Conservation (phyloP, 1,139 yeast species). For the Suhomyces kunorum region DNA sequence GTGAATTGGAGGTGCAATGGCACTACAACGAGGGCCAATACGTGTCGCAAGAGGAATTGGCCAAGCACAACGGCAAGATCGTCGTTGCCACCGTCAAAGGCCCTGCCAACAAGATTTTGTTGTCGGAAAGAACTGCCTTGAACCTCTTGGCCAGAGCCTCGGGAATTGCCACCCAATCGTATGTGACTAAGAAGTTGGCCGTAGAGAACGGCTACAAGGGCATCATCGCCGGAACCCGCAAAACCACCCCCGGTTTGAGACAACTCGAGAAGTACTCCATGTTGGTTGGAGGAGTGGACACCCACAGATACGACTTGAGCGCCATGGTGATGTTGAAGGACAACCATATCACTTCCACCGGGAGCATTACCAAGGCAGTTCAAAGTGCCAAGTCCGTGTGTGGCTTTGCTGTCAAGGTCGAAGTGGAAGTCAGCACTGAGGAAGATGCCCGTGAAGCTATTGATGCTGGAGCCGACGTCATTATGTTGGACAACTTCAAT, state of each 20-base stretch:
- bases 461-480: constrained; percentile 91
- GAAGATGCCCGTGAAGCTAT: constrained; percentile 90
- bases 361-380: constrained; percentile 86
- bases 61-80: constrained; percentile 52
- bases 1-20: constrained; percentile 75
- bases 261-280: constrained; percentile 87
- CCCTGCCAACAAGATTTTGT: constrained; percentile 71
- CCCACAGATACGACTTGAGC: constrained; percentile 88
- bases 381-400: constrained; percentile 72
- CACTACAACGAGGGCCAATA: constrained; percentile 64
- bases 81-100: constrained; percentile 81
- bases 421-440: constrained; percentile 85
- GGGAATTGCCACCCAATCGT: constrained; percentile 85
- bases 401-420: constrained; percentile 89
- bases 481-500: constrained; percentile 88
- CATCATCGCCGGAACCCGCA: constrained; percentile 93
- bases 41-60: constrained; percentile 46
- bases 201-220: constrained; percentile 75
- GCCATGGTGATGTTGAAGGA: constrained; percentile 97
- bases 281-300: constrained; percentile 93
- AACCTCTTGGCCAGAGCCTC: constrained; percentile 81
- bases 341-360: constrained; percentile 90
- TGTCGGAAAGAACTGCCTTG: constrained; percentile 86
- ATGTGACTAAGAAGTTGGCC: constrained; percentile 59
- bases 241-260: constrained; percentile 95